Evolutionary conservation across 2,329 filamentous ascomycete species (phyloP).

Genomic region (Apiospora hydei): DNA sequence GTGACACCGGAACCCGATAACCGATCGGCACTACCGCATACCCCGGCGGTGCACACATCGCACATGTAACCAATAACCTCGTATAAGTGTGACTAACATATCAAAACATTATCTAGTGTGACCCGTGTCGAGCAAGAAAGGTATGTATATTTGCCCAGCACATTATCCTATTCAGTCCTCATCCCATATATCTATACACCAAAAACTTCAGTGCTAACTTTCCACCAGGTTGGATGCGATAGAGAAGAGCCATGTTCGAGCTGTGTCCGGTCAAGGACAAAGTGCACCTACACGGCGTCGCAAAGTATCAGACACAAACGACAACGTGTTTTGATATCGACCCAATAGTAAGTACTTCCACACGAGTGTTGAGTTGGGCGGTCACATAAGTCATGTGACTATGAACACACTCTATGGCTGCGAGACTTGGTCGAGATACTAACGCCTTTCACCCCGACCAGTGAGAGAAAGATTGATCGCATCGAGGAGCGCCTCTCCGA

Average conservation of each 20-base stretch:
- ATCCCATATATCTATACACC: neutral
- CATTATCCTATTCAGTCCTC: neutral
- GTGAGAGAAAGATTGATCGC: slow-evolving; percentile 38
- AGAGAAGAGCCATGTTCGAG: slow-evolving; percentile 25
- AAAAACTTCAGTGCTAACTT: neutral
- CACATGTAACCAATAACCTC: neutral
- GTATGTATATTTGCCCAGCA: neutral
- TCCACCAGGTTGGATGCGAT: slow-evolving; percentile 26
- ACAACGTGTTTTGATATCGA: slow-evolving; percentile 25
- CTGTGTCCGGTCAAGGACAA: slow-evolving; percentile 21
- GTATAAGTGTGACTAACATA: neutral
- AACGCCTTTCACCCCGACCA: neutral
- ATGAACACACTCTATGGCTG: neutral
- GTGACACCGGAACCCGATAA: neutral
- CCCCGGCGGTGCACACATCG: neutral
- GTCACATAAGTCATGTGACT: neutral
- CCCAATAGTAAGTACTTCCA: slow-evolving; percentile 24
- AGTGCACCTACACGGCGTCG: slow-evolving; percentile 22
- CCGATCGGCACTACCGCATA: neutral
- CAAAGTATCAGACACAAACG: slow-evolving; percentile 21
- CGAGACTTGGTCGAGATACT: neutral
- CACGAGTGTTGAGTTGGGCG: neutral
- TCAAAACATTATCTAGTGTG: neutral
- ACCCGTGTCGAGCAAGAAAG: slow-evolving; percentile 23
- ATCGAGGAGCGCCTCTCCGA: slow-evolving; percentile 40